phyloP scores from a whole-genome alignment of 2,329 filamentous ascomycete genomes.

The Neopestalotiopsis clavispora region DNA sequence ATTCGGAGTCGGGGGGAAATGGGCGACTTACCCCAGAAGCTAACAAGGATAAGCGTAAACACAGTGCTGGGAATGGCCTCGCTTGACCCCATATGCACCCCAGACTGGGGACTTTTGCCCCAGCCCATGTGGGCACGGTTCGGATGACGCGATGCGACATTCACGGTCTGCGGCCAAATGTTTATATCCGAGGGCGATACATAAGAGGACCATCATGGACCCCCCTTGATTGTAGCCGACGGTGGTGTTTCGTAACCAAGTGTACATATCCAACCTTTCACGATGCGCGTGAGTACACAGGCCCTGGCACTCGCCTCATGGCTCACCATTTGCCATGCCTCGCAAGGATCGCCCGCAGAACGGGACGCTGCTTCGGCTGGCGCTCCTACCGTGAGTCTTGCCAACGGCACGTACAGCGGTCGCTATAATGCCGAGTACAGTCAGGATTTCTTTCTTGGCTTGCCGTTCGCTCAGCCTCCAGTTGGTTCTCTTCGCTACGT shows the following conservation, averaged over 20 bases:
- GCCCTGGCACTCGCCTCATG: background rate
- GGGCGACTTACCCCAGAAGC: background rate
- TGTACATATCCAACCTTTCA: background rate
- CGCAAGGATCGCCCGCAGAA: background rate
- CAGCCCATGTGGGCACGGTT: background rate
- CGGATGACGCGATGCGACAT: background rate
- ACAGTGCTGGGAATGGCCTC: background rate
- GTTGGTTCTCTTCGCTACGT: conserved; percentile 47
- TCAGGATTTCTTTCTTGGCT: conserved; percentile 52
- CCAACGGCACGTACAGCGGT: conserved; percentile 50
- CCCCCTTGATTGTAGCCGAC: background rate
- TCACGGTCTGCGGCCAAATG: background rate
- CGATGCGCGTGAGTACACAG: background rate
- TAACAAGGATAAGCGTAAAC: background rate
- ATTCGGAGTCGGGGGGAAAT: background rate
- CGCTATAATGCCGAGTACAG: conserved; percentile 39
- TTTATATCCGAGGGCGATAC: too few species aligned
- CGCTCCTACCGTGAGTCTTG: background rate
- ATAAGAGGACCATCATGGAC: too few species aligned
- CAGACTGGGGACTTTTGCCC: background rate
- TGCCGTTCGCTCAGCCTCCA: conserved; percentile 56
- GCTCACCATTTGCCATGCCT: background rate
- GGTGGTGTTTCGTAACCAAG: background rate
- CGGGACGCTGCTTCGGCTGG: background rate
- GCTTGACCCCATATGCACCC: background rate